Evolutionary conservation across 2,329 filamentous ascomycete species (phyloP).

Genomic region (Monascus ruber): DNA sequence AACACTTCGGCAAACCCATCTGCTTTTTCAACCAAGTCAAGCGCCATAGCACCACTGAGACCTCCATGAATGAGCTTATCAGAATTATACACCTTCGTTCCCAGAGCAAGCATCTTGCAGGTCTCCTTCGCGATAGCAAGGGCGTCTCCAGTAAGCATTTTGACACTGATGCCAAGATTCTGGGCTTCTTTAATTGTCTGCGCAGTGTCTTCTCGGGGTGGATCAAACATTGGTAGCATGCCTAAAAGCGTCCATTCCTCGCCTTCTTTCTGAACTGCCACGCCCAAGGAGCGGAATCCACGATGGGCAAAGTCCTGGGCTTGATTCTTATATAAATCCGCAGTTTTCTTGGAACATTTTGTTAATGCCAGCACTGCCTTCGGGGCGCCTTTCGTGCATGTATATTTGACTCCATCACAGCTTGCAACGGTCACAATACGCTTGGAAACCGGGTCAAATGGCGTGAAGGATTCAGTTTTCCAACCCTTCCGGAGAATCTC

Average conservation of each 20-base stretch:
- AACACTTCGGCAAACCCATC: conserved; percentile 66
- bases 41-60: conserved; percentile 59
- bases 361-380: conserved; percentile 61
- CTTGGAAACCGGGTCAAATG: conserved; percentile 66
- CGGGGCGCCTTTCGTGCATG: conserved; percentile 66
- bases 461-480: conserved; percentile 63
- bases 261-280: conserved; percentile 65
- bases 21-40: conserved; percentile 64
- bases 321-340: conserved; percentile 58
- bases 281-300: conserved; percentile 69
- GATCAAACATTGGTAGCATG: conserved; percentile 72
- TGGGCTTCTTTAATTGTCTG: conserved; percentile 67
- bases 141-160: conserved; percentile 72
- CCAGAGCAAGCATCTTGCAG: conserved; percentile 68
- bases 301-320: conserved; percentile 64
- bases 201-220: conserved; percentile 65
- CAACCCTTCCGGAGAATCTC: conserved; percentile 64
- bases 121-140: conserved; percentile 72
- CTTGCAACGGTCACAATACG: conserved; percentile 60
- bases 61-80: conserved; percentile 66
- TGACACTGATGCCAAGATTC: conserved; percentile 63
- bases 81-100: conserved; percentile 72
- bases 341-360: conserved; percentile 53
- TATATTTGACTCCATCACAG: conserved; percentile 57
- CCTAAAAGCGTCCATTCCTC: conserved; percentile 63